These are phyloP conservation scores for Termitomyces sp. DNA, from an alignment of 768 basidiomycete species.

Conservation along the genomic window DNA sequence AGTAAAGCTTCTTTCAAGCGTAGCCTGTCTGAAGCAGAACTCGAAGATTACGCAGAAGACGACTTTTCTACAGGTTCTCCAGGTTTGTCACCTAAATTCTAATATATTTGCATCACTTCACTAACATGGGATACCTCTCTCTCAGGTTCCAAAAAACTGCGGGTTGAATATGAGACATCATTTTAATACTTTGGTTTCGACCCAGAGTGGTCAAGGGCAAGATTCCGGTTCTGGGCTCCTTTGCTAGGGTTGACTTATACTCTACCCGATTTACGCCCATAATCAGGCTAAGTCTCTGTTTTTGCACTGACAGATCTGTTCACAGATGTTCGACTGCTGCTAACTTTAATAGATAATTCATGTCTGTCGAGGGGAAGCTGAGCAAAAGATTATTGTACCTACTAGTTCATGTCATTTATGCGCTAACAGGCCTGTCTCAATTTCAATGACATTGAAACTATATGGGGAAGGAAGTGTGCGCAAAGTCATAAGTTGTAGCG, in stretches of 20 bases:
- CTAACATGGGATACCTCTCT: neutral
- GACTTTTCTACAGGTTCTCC: constrained; percentile 34
- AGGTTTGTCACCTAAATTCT: constrained; percentile 25
- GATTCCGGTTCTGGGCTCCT: neutral
- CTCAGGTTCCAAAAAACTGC: constrained; percentile 13
- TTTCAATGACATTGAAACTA: neutral
- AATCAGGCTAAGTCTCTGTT: constrained; percentile 9
- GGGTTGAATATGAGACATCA: constrained; percentile 9
- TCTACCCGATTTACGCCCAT: neutral
- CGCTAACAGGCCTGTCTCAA: neutral
- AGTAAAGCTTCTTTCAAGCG: constrained; percentile 55
- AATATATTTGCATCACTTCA: neutral
- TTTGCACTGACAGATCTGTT: constrained; percentile 5
- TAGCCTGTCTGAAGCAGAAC: constrained; percentile 34
- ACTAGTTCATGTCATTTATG: neutral
- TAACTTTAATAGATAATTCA: constrained; percentile 5
- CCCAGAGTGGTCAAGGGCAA: neutral
- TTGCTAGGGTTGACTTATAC: neutral
- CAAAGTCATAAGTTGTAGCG: neutral
- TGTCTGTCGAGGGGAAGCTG: neutral
- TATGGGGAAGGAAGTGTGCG: too few species aligned
- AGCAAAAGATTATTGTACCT: constrained; percentile 1
- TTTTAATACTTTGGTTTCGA: neutral
- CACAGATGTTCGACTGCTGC: constrained; percentile 2
- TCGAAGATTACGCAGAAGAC: constrained; percentile 23